A percentile compares a stretch with the other conserved stretches of the same genome.
phyloP scores from a whole-genome alignment of 805 yeast genomes.

The Kazachstania viticola region DNA sequence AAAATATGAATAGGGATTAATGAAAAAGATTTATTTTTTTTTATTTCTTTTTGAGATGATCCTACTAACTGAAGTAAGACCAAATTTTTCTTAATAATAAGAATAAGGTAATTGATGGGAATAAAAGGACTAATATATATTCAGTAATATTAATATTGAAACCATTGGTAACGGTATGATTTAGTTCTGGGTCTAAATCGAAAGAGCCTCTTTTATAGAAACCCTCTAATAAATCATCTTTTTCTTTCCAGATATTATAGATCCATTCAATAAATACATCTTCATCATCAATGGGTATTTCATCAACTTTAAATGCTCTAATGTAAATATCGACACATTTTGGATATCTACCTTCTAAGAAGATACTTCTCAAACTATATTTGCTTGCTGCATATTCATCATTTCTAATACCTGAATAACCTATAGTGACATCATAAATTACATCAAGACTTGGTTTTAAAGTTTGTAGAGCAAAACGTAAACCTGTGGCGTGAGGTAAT shows the following conservation, averaged over 20 bases:
- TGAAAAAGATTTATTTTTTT: no score
- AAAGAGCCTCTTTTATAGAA: slow-evolving; percentile 49
- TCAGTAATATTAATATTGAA: slow-evolving; percentile 16
- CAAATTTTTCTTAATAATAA: slow-evolving; percentile 1
- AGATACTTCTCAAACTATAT: slow-evolving; percentile 53
- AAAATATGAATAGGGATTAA: no score
- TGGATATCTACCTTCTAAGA: slow-evolving; percentile 65
- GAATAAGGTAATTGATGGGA: slow-evolving; percentile 9
- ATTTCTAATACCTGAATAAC: slow-evolving; percentile 57
- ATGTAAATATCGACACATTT: slow-evolving; percentile 51
- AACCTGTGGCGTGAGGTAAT: slow-evolving; percentile 76
- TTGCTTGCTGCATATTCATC: slow-evolving; percentile 66
- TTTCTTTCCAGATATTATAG: slow-evolving; percentile 57
- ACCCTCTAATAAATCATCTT: slow-evolving; percentile 58
- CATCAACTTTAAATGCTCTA: slow-evolving; percentile 42
- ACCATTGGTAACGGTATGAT: slow-evolving; percentile 10
- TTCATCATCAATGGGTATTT: slow-evolving; percentile 49
- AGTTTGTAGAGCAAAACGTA: slow-evolving; percentile 50
- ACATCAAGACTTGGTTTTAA: slow-evolving; percentile 41
- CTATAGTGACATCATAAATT: slow-evolving; percentile 76
- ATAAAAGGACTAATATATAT: slow-evolving; percentile 7
- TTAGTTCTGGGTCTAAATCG: slow-evolving; percentile 12
- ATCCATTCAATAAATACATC: slow-evolving; percentile 73
- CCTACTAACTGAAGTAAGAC: neutral
- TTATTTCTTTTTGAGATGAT: no score